A percentile compares a stretch with the other conserved stretches of the same genome.
Conservation (phyloP, 768 basidiomycete genomes). For the Lentinus brumalis region DNA sequence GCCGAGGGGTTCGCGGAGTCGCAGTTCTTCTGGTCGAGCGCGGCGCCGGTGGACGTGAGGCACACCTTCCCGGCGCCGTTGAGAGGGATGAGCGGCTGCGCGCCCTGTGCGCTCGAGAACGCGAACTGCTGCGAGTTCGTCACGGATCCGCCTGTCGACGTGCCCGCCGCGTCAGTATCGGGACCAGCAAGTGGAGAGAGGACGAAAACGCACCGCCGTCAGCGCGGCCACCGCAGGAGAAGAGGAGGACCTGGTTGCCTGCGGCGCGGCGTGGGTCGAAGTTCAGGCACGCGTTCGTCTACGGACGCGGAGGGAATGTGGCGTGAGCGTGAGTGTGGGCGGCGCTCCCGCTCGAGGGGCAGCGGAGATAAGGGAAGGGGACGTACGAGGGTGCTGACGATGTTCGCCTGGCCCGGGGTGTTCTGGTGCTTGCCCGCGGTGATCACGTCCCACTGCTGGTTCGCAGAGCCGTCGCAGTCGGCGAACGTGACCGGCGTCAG, state of each 20-base stretch:
- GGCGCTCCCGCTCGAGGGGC: too few relatives aligned
- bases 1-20: not conserved
- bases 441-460: conserved; percentile 1
- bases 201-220: not conserved
- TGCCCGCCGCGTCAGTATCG: too few relatives aligned
- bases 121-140: not conserved
- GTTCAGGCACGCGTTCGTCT: not conserved
- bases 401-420: not conserved
- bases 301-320: too few relatives aligned
- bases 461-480: not conserved
- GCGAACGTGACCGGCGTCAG: not conserved
- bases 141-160: not conserved
- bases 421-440: not conserved
- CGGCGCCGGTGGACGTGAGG: not conserved
- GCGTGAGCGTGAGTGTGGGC: too few relatives aligned
- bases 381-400: not conserved
- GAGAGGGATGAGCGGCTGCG: not conserved
- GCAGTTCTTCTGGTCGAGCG: not conserved
- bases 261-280: conserved; percentile 1
- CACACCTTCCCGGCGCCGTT: not conserved
- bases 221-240: conserved; percentile 1
- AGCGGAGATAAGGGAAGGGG: too few relatives aligned
- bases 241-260: not conserved
- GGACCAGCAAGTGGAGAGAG: too few relatives aligned
- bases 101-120: not conserved